Percentiles rank a stretch among this genome's conserved stretches.
Conservation (phyloP, 257 asterid genomes). For the Haberlea rhodopensis region DNA sequence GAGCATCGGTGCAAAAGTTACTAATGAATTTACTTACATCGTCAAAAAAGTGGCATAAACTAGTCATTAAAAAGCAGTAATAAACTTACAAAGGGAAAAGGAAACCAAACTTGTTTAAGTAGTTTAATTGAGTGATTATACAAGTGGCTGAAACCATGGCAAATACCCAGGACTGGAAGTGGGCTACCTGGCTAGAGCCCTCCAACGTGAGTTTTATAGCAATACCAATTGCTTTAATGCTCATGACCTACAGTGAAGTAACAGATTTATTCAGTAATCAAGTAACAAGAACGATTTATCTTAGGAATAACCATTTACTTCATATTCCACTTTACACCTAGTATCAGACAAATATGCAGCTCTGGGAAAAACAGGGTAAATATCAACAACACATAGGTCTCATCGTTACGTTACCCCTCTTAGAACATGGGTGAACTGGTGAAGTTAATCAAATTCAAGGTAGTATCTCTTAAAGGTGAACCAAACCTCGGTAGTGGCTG, state of each 20-base stretch:
- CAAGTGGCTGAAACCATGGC: slow-evolving; percentile 66
- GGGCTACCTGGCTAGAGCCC: slow-evolving; percentile 68
- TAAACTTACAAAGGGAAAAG: slow-evolving; percentile 1
- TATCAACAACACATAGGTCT: background rate
- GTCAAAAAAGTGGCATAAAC: background rate
- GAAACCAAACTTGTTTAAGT: slow-evolving; percentile 71
- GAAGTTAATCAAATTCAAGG: background rate
- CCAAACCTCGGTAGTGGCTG: background rate
- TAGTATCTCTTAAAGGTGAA: background rate
- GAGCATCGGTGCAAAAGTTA: background rate
- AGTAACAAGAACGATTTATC: slow-evolving; percentile 15
- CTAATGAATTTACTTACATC: background rate
- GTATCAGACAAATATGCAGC: background rate
- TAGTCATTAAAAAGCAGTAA: background rate
- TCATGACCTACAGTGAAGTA: slow-evolving; percentile 68
- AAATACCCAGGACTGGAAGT: slow-evolving; percentile 67
- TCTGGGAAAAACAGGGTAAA: background rate
- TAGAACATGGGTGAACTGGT: background rate
- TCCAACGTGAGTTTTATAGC: slow-evolving; percentile 76
- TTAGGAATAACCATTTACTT: background rate
- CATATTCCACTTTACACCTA: background rate
- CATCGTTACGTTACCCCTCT: background rate
- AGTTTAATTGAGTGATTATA: slow-evolving; percentile 58
- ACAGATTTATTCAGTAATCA: slow-evolving; percentile 14
- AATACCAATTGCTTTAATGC: slow-evolving; percentile 73